phyloP scores from a whole-genome alignment of 139 green algal genomes.

The Chlorella sp. region DNA sequence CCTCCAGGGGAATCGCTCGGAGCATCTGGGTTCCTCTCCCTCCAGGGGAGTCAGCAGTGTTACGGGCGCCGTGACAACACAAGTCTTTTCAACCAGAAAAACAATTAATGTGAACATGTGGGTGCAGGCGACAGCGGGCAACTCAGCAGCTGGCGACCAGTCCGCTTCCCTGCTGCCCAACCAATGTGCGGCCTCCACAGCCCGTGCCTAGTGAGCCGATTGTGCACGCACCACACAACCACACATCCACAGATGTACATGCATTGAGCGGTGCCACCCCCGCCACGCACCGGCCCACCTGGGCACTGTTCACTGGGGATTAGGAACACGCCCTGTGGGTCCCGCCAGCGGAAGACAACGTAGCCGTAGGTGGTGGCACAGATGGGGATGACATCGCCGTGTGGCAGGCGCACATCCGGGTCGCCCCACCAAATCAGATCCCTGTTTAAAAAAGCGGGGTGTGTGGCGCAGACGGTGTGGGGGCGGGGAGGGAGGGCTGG shows the following conservation, averaged over 20 bases:
- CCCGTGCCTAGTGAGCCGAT: too few species aligned
- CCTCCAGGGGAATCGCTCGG: too few species aligned
- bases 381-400: neutral
- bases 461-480: neutral
- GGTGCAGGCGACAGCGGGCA: too few species aligned
- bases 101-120: too few species aligned
- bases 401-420: constrained; percentile 24
- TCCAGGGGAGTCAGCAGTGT: too few species aligned
- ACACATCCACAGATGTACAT: neutral
- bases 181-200: too few species aligned
- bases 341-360: constrained; percentile 12
- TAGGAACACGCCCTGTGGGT: constrained; percentile 20
- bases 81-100: too few species aligned
- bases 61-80: too few species aligned
- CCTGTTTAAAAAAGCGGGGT: neutral
- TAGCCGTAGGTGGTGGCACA: neutral
- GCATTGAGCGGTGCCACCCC: neutral
- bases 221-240: neutral
- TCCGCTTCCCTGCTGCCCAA: too few species aligned
- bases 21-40: too few species aligned
- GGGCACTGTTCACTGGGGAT: constrained; percentile 12
- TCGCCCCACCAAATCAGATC: neutral
- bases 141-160: too few species aligned
- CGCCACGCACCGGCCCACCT: neutral
- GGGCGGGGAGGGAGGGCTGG: too few species aligned